Percentiles rank a stretch among this genome's conserved stretches.
These are phyloP conservation scores for Ceriops tagal DNA, from an alignment of 345 rosid genomes.

Conservation along the genomic window DNA sequence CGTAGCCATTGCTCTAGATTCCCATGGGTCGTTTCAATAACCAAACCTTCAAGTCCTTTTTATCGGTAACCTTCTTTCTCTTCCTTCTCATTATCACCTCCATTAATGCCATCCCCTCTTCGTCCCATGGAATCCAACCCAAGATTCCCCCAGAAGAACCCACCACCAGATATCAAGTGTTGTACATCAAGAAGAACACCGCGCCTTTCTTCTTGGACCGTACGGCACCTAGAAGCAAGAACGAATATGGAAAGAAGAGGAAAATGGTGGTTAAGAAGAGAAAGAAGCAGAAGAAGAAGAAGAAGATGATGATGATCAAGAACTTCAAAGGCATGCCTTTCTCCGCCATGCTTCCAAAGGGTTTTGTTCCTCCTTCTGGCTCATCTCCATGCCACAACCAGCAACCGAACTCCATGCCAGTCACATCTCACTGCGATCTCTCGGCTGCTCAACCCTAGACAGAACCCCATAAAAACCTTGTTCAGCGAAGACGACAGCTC, in stretches of 20 bases:
- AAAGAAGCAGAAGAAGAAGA: constrained; percentile 13
- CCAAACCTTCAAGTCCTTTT: constrained; percentile 6
- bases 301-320: constrained; percentile 8
- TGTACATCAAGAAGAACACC: constrained; percentile 41
- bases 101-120: constrained; percentile 11
- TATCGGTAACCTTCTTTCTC: constrained; percentile 10
- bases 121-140: constrained; percentile 17
- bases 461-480: constrained; percentile 21
- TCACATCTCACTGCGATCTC: constrained; percentile 35
- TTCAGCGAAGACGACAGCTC: not conserved
- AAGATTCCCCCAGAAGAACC: constrained; percentile 4
- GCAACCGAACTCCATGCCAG: constrained; percentile 27
- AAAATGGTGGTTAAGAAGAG: constrained; percentile 15
- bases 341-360: constrained; percentile 63
- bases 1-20: constrained; percentile 1
- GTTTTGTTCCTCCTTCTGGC: constrained; percentile 58
- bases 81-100: constrained; percentile 15
- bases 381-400: constrained; percentile 59
- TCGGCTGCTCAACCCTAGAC: constrained; percentile 9
- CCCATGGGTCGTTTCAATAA: constrained; percentile 29
- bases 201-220: constrained; percentile 25
- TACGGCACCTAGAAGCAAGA: constrained; percentile 6
- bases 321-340: constrained; percentile 25
- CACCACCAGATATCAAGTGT: constrained; percentile 6
- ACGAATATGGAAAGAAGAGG: constrained; percentile 2